Evolutionary conservation across 2,329 filamentous ascomycete species (phyloP).

Genomic region (Calonectria crousiana): DNA sequence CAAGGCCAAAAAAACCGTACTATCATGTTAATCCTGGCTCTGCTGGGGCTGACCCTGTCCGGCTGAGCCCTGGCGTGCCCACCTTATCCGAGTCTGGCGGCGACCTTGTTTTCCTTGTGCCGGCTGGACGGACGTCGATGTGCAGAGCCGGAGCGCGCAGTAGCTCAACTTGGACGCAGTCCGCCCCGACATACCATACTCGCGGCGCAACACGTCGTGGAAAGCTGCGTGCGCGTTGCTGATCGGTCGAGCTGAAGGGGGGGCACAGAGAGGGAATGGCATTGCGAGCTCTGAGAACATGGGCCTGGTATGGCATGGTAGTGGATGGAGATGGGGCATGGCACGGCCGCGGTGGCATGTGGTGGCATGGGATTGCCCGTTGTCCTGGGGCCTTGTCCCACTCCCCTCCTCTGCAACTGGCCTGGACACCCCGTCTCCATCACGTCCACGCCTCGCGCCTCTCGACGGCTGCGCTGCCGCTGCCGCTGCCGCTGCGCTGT

Average conservation of each 20-base stretch:
- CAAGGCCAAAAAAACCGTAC: conserved; percentile 18
- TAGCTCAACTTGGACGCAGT: not conserved
- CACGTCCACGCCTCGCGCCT: conserved; percentile 11
- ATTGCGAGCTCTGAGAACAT: conserved; percentile 13
- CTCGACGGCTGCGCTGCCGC: not conserved
- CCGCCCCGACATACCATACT: conserved; percentile 7
- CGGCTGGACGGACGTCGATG: not conserved
- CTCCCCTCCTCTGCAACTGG: not conserved
- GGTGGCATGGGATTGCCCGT: conserved; percentile 31
- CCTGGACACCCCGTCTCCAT: not conserved
- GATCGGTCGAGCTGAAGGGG: not conserved
- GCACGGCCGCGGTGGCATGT: conserved; percentile 26
- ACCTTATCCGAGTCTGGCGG: not conserved
- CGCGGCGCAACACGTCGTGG: not conserved
- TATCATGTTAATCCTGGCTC: conserved; percentile 13
- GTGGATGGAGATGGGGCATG: conserved; percentile 15
- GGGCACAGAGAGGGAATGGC: conserved; percentile 7
- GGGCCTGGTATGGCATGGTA: conserved; percentile 24
- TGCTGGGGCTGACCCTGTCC: conserved; percentile 25
- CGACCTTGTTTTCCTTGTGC: not conserved
- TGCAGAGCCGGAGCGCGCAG: not conserved
- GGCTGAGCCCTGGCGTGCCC: conserved; percentile 34
- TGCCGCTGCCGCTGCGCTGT: not conserved
- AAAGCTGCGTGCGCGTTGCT: not conserved
- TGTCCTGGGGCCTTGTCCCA: conserved; percentile 7